These are phyloP conservation scores for Ophiostoma quercus DNA, from an alignment of 2,329 filamentous ascomycete species.

Conservation along the genomic window DNA sequence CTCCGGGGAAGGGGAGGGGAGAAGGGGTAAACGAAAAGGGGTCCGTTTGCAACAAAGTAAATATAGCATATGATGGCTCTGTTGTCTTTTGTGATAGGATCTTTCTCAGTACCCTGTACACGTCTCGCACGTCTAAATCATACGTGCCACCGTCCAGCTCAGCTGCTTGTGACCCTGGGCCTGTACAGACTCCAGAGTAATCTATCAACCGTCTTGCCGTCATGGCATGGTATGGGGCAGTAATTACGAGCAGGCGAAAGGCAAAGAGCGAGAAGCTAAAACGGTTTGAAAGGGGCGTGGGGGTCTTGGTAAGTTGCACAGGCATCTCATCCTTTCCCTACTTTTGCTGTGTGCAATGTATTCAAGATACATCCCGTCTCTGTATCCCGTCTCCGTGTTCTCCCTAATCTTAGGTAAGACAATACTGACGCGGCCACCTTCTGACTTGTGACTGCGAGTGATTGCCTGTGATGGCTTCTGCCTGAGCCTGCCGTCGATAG, in stretches of 20 bases:
- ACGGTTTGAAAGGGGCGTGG: conserved; percentile 11
- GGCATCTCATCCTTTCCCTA: neutral
- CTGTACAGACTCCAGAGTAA: neutral
- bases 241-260: neutral
- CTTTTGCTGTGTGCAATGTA: neutral
- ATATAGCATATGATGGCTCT: neutral
- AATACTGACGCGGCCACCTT: neutral
- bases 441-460: neutral
- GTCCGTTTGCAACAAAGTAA: neutral
- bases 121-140: neutral
- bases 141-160: neutral
- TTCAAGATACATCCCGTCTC: neutral
- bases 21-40: conserved; percentile 1
- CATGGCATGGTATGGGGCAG: neutral
- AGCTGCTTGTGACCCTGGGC: neutral
- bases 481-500: neutral
- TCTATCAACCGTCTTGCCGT: neutral
- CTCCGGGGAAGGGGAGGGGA: conserved; percentile 3
- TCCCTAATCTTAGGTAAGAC: neutral
- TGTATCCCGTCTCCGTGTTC: neutral
- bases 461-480: neutral
- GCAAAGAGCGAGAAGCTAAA: neutral
- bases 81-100: neutral
- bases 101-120: neutral
- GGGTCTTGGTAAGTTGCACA: neutral